Conservation (phyloP, 306 rosid genomes). For the Arachis stenosperma region DNA sequence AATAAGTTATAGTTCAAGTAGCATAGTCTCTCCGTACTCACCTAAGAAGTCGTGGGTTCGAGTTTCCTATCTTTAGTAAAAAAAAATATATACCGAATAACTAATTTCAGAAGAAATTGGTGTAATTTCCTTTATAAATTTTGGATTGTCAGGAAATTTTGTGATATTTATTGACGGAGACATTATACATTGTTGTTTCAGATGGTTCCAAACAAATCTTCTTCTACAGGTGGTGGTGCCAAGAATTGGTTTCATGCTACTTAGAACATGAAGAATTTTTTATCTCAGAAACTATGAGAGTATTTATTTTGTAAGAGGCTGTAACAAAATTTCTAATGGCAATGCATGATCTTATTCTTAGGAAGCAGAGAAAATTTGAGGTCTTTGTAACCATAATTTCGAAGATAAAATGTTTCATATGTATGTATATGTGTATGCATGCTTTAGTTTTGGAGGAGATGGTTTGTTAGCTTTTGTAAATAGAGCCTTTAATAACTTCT, state of each 20-base stretch:
- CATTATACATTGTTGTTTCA: slow-evolving; percentile 27
- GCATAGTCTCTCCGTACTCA: too few species aligned
- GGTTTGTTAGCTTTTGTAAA: neutral
- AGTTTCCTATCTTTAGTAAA: too few species aligned
- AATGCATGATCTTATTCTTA: neutral
- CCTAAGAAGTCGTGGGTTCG: too few species aligned
- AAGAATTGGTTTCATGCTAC: slow-evolving; percentile 39
- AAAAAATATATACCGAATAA: too few species aligned
- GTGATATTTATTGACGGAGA: neutral
- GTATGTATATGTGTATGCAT: neutral
- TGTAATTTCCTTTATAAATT: too few species aligned
- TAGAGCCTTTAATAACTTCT: neutral
- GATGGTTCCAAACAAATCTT: slow-evolving; percentile 52
- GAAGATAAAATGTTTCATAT: neutral
- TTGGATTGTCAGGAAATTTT: slow-evolving; percentile 1
- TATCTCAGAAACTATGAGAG: neutral
- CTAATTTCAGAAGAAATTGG: too few species aligned
- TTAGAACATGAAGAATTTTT: slow-evolving; percentile 20
- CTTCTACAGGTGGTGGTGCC: slow-evolving; percentile 38
- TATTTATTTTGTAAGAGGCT: neutral
- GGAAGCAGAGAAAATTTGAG: slow-evolving; percentile 18
- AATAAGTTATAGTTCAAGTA: too few species aligned
- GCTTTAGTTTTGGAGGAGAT: slow-evolving; percentile 16
- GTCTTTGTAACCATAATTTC: slow-evolving; percentile 23
- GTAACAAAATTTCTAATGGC: neutral